Evolutionary conservation across 345 rosid genomes (phyloP), one percentile per base, ranked within the genome.

Genomic region (Melaleuca quinquenervia): DNA sequence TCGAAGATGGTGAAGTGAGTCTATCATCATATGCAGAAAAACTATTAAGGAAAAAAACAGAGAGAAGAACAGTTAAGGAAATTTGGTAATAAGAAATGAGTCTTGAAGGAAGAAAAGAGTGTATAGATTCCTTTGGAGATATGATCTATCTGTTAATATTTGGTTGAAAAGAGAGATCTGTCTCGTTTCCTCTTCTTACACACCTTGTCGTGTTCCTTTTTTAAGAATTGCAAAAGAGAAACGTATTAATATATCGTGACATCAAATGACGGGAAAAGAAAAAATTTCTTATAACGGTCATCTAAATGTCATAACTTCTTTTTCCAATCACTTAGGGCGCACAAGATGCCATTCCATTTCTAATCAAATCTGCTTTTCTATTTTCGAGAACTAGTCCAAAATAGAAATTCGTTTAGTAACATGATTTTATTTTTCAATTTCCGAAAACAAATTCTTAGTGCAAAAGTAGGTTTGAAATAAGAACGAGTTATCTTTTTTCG

Each of bases 271-370:
- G 53, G 53, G 7, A 6, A 12, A 3, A 60, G n/a, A 27, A n/a
- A 1, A 26, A 58, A 0, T n/a, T 0, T n/a, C 0, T 1, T 13
- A 1, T 11, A n/a, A n/a, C 18, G 0, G 8, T 12, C 13, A 58
- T 2, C n/a, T 12, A 8, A n/a, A 8, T n/a, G 8, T 0, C 2
- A 1, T 27, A 14, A 29, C 3, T 0, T 11, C 12, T 3, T 27
- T 3, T 62, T 29, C 1, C 6, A 1, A 52, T 52, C 53, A 52
- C 6, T 52, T 52, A 52, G 41, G 41, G 41, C 4, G 41, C 41
- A 41, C 41, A 4, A 2, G 41, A 41, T 41, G 41, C 4, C 41
- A 41, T 41, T 41, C 41, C 4, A 41, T 41, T 41, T 41, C 4
- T 41, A 41, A 41, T 41, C 41, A 41, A 4, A 41, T 41, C 41